A percentile compares a stretch with the other conserved stretches of the same genome.
phyloP scores from a whole-genome alignment of 306 rosid species.

The Lotus japonicus region DNA sequence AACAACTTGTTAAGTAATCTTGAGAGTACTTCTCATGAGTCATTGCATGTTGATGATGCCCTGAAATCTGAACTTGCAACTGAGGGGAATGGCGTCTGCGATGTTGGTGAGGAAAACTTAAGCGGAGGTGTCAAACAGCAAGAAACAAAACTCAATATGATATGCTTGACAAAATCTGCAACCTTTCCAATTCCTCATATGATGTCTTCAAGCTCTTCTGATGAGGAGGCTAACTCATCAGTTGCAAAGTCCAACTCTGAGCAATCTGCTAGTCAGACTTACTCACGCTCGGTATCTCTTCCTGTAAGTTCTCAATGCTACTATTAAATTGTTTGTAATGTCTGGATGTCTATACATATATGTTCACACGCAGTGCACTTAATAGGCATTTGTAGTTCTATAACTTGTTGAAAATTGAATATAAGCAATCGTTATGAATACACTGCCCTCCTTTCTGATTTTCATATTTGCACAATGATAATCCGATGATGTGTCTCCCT shows the following conservation, averaged over 20 bases:
- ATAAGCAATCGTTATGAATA: background rate
- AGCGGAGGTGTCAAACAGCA: background rate
- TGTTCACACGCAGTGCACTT: background rate
- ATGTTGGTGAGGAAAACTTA: slow-evolving; percentile 16
- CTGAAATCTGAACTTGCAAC: slow-evolving; percentile 13
- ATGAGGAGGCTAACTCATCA: slow-evolving; percentile 27
- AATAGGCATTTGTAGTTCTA: background rate
- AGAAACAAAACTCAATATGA: slow-evolving; percentile 7
- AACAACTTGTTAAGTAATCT: slow-evolving; percentile 27
- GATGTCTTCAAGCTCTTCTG: slow-evolving; percentile 25
- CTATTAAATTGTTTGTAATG: background rate
- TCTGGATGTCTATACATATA: background rate
- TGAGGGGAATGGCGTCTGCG: slow-evolving; percentile 4
- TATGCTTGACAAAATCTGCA: slow-evolving; percentile 31
- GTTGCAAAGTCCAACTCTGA: slow-evolving; percentile 15
- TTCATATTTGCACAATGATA: background rate
- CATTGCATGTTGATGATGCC: slow-evolving; percentile 34
- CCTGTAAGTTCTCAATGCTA: slow-evolving; percentile 50
- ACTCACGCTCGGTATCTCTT: slow-evolving; percentile 49
- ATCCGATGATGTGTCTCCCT: background rate
- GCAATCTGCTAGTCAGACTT: slow-evolving; percentile 33
- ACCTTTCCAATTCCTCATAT: slow-evolving; percentile 47
- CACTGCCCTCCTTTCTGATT: no score
- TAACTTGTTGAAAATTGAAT: background rate
- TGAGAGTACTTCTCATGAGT: slow-evolving; percentile 34